phyloP scores from a whole-genome alignment of 345 rosid genomes.

The Eucalyptus grandis region DNA sequence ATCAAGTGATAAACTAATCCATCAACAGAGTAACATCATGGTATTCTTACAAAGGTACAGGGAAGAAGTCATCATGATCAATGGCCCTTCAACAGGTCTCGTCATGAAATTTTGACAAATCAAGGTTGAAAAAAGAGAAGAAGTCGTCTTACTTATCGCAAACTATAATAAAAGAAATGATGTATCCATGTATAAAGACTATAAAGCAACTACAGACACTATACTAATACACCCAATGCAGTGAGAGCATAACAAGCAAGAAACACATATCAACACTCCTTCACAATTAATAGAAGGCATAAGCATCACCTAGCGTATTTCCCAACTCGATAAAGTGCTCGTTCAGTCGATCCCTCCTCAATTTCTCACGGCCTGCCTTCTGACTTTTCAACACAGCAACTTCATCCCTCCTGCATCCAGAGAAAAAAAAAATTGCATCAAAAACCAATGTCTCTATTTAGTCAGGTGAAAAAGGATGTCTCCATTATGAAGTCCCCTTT shows the following conservation, averaged over 20 bases:
- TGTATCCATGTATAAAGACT: background rate
- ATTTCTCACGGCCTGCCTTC: constrained; percentile 87
- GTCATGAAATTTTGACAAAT: background rate
- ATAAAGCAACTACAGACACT: background rate
- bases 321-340: constrained; percentile 82
- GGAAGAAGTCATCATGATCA: background rate
- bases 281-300: background rate
- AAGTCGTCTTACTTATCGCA: background rate
- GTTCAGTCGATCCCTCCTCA: constrained; percentile 85
- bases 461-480: background rate
- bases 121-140: background rate
- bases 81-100: background rate
- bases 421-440: background rate
- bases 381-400: constrained; percentile 53
- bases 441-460: background rate
- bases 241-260: background rate
- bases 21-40: background rate
- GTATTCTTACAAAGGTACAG: background rate
- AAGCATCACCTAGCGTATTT: constrained; percentile 47
- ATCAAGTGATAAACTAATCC: background rate
- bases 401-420: constrained; percentile 17
- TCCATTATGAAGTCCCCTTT: background rate
- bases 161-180: background rate
- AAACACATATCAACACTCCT: background rate
- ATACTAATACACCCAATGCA: background rate